Evolutionary conservation across 2,329 filamentous ascomycete genomes (phyloP), one percentile per base, ranked within the genome.

Genomic region (Hirsutella minnesotensis): DNA sequence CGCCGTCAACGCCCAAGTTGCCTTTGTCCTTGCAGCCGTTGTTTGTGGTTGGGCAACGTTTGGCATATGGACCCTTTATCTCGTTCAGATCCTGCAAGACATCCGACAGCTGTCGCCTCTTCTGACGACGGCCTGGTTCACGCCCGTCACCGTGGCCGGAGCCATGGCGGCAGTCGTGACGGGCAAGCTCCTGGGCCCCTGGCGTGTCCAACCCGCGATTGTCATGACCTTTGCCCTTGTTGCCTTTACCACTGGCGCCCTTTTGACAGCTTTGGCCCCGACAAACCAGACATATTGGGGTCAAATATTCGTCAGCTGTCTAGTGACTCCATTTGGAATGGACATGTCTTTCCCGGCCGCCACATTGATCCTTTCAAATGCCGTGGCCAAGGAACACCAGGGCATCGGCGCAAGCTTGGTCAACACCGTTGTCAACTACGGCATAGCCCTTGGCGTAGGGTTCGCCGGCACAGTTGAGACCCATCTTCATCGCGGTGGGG

Each of bases 371-470:
- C 62, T 84, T 9, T 75, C 70, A 24, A 72, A 81, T 48, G 62
- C 62, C 2, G 64, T 72, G 0, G 54, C 62, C 12, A 63, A 60
- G 43, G 58, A 66, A 35, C 62, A 73, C 43, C 67, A 72, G 50
- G 68, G 68, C 4, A 63, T 70, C 10, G 68, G 60, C 0, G 67
- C 65, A 9, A 75, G 69, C 16, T 55, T 84, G 5, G 74, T 83
- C 27, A 77, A 72, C 44, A 83, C 79, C 0, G 66, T 81, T 10
- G 73, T 84, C 47, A 83, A 86, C 56, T 86, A 84, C 53, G 73
- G 72, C 45, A 83, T 85, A 29, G 77, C 75, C 1, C 57, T 84
- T 3, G 78, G 76, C 0, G 64, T 86, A 0, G 81, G 80, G 0
- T 70, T 86, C 38, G 79, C 79, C 0, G 79, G 78, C 0, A 83